Base-by-base conservation (phyloP, 2,329 filamentous ascomycete species). In the Bipolaris zeicola region DNA sequence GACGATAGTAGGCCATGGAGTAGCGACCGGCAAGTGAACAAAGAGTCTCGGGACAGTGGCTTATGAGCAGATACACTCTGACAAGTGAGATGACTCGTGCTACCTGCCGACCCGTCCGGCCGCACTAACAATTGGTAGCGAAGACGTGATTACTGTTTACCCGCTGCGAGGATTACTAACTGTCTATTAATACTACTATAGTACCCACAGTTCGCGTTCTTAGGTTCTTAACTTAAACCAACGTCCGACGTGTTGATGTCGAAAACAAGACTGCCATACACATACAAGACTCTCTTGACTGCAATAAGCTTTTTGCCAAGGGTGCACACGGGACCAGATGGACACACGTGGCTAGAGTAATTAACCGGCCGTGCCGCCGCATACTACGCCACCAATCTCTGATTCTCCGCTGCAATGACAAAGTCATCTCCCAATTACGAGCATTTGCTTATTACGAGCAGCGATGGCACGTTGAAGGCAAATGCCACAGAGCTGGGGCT, bases 301-400 rank as follows among this genome's bases (percentile, higher is more conserved):
- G 31, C 6, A 41, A 56, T 38, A 52, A 56, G 53, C 53, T 42
- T 56, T 31, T 18, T 5, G 53, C 53, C 49, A 56, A 56, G 53
- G 43, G 11, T 20, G 31, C 28, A 14, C 28, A 41, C 8, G 8
- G 8, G 26, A 45, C 5, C 14, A 45, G 16, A 33, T 16, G n/a
- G 28, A 28, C 26, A 31, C 26, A 10, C 42, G 47, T 49, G 7
- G 36, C 22, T 52, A 16, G 46, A 51, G 11, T 28, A 36, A 52
- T 52, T 47, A 56, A 16, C 53, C 53, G 49, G 34, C 34, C 14
- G 6, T 6, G 24, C 6, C 16, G 26, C 5, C 20, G 20, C 20
- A 16, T 16, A 16, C 16, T 43, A 42, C 49, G 53, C 45, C 49
- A 56, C 41, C 24, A 39, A 14, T 31, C 11, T 13, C 14, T 24